Evolutionary conservation across 192 early-diverging fungal species (phyloP), one percentile per base, ranked within the genome.

Genomic region (Pilaira anomala): DNA sequence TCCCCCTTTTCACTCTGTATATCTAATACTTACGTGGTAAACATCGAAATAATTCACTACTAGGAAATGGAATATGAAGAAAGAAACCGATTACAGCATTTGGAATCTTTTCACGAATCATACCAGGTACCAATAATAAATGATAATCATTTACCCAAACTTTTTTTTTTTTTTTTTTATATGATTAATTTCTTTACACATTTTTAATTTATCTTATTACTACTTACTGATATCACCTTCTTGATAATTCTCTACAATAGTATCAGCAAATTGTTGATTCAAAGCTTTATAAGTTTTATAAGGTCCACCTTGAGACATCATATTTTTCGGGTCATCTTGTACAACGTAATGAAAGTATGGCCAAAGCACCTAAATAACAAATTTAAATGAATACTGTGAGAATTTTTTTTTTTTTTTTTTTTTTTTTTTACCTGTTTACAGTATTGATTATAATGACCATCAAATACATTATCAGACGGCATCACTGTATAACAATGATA

Each of bases 141-240:
- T 98, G 96, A 69, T 98, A 98, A 81, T 98, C 96, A 70, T 98
- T 96, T 65, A 98, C 83, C 94, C 94, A 98, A 60, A 98, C 85
- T 88, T 69, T 14, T 48, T 18, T 16, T 41, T 21, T 14, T 22
- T 16, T 33, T 36, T 45, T 29, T 44, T 12, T n/a, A 24, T 25
- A 3, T 9, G 11, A 9, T 36, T 36, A 14, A 51, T 51, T 51
- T 51, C 22, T 16, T 51, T 51, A 14, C 6, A 36, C n/a, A n/a
- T n/a, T n/a, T 41, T 41, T 12, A n/a, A n/a, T n/a, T n/a, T n/a
- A 8, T 40, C 39, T 19, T 16, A 39, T 29, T 49, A 30, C 21
- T 14, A 66, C 74, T 70, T 86, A 89, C 89, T 90, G 54, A 95
- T 89, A 73, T 98, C 96, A 36, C 90, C 91, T 9, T 81, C 77